A percentile compares a stretch with the other conserved stretches of the same genome.
Conservation (phyloP, 2,329 filamentous ascomycete species). For the Cladobotryum protrusum region DNA sequence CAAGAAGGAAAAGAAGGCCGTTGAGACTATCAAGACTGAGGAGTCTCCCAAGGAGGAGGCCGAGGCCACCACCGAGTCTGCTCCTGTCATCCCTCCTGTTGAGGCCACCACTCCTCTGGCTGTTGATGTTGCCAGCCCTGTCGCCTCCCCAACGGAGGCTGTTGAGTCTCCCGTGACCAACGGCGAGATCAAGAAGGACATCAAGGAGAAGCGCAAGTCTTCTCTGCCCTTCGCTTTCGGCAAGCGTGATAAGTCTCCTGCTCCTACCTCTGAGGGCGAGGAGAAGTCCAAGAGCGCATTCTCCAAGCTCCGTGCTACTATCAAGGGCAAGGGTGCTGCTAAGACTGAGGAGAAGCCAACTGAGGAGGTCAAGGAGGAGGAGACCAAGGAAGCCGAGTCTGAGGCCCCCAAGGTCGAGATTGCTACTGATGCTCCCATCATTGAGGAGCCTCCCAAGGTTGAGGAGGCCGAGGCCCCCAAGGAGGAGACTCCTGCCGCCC, state of each 20-base stretch:
- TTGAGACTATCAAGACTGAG: constrained; percentile 36
- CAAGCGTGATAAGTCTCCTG: constrained; percentile 63
- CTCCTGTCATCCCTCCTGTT: constrained; percentile 54
- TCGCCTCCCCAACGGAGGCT: constrained; percentile 41
- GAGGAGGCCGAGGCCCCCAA: constrained; percentile 32
- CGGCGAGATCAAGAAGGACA: constrained; percentile 54
- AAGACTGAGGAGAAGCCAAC: constrained; percentile 38
- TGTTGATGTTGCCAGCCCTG: constrained; percentile 46
- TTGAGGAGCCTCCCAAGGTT: constrained; percentile 18
- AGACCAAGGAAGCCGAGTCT: constrained; percentile 24
- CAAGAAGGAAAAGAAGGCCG: constrained; percentile 55
- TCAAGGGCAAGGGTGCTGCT: constrained; percentile 41
- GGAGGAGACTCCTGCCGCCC: constrained; percentile 35
- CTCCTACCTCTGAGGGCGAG: constrained; percentile 57
- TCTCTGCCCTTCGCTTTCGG: constrained; percentile 68
- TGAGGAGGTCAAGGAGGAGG: constrained; percentile 29
- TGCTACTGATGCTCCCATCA: not conserved
- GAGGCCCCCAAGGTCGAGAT: constrained; percentile 31
- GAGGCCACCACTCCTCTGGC: constrained; percentile 52
- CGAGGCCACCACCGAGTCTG: constrained; percentile 43
- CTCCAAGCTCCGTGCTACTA: constrained; percentile 55
- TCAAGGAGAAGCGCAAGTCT: constrained; percentile 80
- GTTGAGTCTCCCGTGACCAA: constrained; percentile 40
- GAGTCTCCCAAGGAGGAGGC: constrained; percentile 39
- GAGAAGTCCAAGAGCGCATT: constrained; percentile 45